These are phyloP conservation scores for Vigna hirtella DNA, from an alignment of 306 rosid genomes.

Conservation along the genomic window DNA sequence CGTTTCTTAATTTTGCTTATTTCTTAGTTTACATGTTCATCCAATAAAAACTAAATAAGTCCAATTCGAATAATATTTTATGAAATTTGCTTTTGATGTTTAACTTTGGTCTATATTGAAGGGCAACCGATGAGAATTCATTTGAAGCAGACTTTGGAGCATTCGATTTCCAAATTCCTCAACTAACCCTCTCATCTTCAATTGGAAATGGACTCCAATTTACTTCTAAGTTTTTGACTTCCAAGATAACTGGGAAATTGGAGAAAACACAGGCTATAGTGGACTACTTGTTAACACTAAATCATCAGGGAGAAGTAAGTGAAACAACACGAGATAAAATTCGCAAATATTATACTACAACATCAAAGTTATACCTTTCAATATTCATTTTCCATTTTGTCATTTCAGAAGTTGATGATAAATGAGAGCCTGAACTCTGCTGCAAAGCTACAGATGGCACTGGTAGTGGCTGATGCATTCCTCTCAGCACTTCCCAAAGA, in stretches of 20 bases:
- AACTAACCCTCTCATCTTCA: constrained; percentile 72
- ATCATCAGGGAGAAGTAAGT: constrained; percentile 76
- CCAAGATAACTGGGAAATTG: constrained; percentile 60
- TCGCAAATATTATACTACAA: constrained; percentile 7
- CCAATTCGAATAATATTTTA: not conserved
- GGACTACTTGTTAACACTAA: constrained; percentile 72
- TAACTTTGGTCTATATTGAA: constrained; percentile 42
- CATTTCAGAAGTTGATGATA: constrained; percentile 71
- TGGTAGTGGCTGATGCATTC: constrained; percentile 69
- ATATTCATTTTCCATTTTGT: constrained; percentile 19
- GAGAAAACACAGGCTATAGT: constrained; percentile 75
- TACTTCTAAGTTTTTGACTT: constrained; percentile 66
- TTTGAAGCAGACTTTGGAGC: constrained; percentile 90
- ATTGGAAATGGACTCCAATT: constrained; percentile 78
- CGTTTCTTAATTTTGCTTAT: not conserved
- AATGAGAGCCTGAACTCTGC: constrained; percentile 66
- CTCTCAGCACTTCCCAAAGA: constrained; percentile 63
- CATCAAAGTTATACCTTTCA: not conserved
- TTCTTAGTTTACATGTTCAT: constrained; percentile 1
- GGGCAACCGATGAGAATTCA: constrained; percentile 86
- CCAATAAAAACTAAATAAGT: not conserved
- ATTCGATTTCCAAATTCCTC: constrained; percentile 68
- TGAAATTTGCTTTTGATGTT: constrained; percentile 15
- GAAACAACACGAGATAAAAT: constrained; percentile 24
- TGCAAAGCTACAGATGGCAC: constrained; percentile 74